phyloP scores from a whole-genome alignment of 345 rosid species.

The Turnera subulata region DNA sequence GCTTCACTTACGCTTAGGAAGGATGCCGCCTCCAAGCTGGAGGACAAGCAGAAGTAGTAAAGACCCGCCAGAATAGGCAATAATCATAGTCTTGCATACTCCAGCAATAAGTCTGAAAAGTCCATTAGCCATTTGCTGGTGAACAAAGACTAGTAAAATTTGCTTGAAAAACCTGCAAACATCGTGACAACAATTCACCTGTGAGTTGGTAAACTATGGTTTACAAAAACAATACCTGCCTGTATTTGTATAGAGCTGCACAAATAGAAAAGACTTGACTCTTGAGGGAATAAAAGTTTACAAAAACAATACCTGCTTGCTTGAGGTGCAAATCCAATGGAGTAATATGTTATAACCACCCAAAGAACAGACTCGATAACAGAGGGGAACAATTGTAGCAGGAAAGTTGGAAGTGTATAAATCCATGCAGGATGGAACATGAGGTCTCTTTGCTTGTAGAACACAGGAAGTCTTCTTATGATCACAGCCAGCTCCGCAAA shows the following conservation, averaged over 20 bases:
- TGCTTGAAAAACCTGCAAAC: slow-evolving; percentile 80
- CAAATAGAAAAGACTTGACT: too few species aligned
- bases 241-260: too few species aligned
- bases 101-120: slow-evolving; percentile 65
- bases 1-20: slow-evolving; percentile 51
- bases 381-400: slow-evolving; percentile 60
- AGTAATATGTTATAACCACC: slow-evolving; percentile 54
- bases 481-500: slow-evolving; percentile 69
- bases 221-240: slow-evolving; percentile 42
- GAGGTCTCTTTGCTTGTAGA: slow-evolving; percentile 90
- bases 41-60: slow-evolving; percentile 60
- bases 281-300: too few species aligned
- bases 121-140: slow-evolving; percentile 85
- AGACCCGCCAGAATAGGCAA: slow-evolving; percentile 79
- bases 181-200: not conserved
- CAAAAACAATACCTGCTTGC: slow-evolving; percentile 43
- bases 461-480: slow-evolving; percentile 75
- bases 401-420: slow-evolving; percentile 62
- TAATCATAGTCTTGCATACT: slow-evolving; percentile 68
- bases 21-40: slow-evolving; percentile 80
- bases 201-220: too few species aligned
- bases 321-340: slow-evolving; percentile 76
- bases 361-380: slow-evolving; percentile 68
- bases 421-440: slow-evolving; percentile 83
- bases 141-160: slow-evolving; percentile 49